Evolutionary conservation across 2,329 filamentous ascomycete species (phyloP), one percentile per base, ranked within the genome.

Genomic region (Talaromyces sp.): DNA sequence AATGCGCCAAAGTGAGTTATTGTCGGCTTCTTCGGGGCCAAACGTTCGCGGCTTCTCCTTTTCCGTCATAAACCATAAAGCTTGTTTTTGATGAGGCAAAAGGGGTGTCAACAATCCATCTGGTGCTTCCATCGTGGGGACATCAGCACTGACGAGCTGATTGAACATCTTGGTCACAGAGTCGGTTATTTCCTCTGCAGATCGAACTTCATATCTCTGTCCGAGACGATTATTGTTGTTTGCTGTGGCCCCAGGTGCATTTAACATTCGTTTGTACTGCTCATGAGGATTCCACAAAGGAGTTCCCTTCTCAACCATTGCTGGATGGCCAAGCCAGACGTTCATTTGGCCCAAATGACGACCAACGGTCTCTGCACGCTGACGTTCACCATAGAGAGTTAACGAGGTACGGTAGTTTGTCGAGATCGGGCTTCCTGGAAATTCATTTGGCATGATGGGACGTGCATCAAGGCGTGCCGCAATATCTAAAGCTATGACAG

Each of bases 121-220:
- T 48, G 84, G 80, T 0, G 90, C 82, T 3, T 93, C 86, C 75
- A 87, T 85, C 59, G 87, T 82, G 0, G 89, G 88, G 6, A 97
- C 76, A 54, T 95, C 88, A 9, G 82, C 86, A 63, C 86, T 86
- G 22, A 86, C 83, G 35, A 97, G 83, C 7, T 87, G 88, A 74
- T 97, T 91, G 65, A 99, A 96, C 68, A 97, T 90, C 37, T 85
- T 86, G 70, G 90, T 83, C 19, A 96, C 88, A 52, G 96, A 91
- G 57, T 85, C 86, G 9, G 88, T 87, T 54, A 96, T 88, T 72
- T 97, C 91, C 63, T 97, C 93, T 0, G 87, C 86, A 0, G 90
- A 93, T 29, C 90, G 83, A 43, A 75, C 72, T 48, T 77, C 76
- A 27, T 72, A 73, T 33, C 69, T 67, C 42, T 70, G 59, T 6